phyloP scores from a whole-genome alignment of 768 basidiomycete genomes.

The Chiua virens region DNA sequence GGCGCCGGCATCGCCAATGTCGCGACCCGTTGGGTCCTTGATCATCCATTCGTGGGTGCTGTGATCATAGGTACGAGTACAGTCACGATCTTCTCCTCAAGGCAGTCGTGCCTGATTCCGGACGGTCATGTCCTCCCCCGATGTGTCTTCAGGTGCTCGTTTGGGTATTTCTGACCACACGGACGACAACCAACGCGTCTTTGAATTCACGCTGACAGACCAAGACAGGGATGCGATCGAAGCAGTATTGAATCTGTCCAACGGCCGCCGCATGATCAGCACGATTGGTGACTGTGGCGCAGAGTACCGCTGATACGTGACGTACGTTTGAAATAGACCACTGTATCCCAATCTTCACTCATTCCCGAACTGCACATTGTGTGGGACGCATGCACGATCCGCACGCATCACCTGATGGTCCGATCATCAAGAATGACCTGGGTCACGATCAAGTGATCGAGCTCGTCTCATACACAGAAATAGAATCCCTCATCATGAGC shows the following conservation, averaged over 20 bases:
- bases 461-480: slow-evolving; percentile 3
- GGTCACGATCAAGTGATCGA: not conserved
- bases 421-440: not conserved
- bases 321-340: not conserved
- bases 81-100: slow-evolving; percentile 5
- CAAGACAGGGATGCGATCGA: slow-evolving; percentile 66
- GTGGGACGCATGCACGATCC: not conserved
- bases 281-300: slow-evolving; percentile 82
- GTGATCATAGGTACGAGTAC: slow-evolving; percentile 63
- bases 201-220: slow-evolving; percentile 53
- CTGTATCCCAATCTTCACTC: not conserved
- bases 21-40: slow-evolving; percentile 80
- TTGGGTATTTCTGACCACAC: slow-evolving; percentile 74
- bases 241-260: slow-evolving; percentile 58
- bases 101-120: slow-evolving; percentile 1
- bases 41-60: slow-evolving; percentile 74
- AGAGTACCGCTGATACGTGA: slow-evolving; percentile 62
- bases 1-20: slow-evolving; percentile 73
- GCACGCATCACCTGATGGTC: not conserved
- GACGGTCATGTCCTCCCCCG: not conserved
- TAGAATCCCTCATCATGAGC: not conserved
- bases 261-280: slow-evolving; percentile 59
- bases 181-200: slow-evolving; percentile 65
- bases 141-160: slow-evolving; percentile 52
- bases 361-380: not conserved